phyloP scores from a whole-genome alignment of 257 asterid genomes.

The Linderniella brevidens region DNA sequence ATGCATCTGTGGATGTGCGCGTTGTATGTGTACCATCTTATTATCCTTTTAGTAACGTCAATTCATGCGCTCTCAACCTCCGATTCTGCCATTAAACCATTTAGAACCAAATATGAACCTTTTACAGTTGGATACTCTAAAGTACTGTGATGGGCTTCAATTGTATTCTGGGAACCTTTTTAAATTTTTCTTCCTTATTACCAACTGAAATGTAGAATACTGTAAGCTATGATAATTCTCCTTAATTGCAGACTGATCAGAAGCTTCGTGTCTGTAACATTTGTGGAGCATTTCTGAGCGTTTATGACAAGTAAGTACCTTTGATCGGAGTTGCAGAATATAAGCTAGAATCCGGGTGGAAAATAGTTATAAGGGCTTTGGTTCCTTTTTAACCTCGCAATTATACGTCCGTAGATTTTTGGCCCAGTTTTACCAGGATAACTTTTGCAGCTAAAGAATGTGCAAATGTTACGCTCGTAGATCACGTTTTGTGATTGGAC shows the following conservation, averaged over 20 bases:
- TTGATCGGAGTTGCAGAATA: background rate
- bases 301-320: slow-evolving; percentile 49
- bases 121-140: too few species aligned
- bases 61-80: too few species aligned
- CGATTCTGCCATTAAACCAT: too few species aligned
- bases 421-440: slow-evolving; percentile 98
- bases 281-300: slow-evolving; percentile 94
- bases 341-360: slow-evolving; percentile 6
- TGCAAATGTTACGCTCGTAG: slow-evolving; percentile 43
- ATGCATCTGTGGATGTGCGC: slow-evolving; percentile 85
- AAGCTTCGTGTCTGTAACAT: slow-evolving; percentile 99
- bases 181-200: too few species aligned
- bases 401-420: slow-evolving; percentile 92
- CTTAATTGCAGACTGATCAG: slow-evolving; percentile 73
- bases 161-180: too few species aligned
- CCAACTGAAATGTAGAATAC: background rate
- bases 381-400: slow-evolving; percentile 61
- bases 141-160: too few species aligned
- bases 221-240: background rate
- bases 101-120: too few species aligned
- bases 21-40: slow-evolving; percentile 31
- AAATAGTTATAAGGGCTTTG: slow-evolving; percentile 31
- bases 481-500: slow-evolving; percentile 19
- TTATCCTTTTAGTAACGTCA: too few species aligned
- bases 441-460: slow-evolving; percentile 97